Evolutionary conservation across 495 filamentous ascomycete species (phyloP), one percentile per base, ranked within the genome.

Genomic region (Hypoxylon intermedium): DNA sequence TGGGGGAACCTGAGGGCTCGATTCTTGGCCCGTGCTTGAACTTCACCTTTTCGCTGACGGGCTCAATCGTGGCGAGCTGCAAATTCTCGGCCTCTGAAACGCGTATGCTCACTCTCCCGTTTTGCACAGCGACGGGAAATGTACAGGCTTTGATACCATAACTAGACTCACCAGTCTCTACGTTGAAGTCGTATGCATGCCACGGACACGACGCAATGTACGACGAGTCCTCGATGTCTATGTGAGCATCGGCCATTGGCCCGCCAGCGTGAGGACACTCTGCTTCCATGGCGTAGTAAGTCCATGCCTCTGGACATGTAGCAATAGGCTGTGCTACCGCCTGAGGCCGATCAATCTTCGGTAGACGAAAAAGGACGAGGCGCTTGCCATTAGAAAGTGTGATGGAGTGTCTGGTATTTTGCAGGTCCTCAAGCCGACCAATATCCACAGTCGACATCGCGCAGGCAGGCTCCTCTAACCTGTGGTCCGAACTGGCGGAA

Each of bases 181-280:
- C 77, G 55, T 83, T 83, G 62, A 83, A 83, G 57, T 83, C 80
- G 68, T 83, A 83, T 3, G 80, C 80, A 62, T 83, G 80, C 80
- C 80, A 83, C 15, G 80, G 80, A 50, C 80, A 83, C 0, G 79
- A 82, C n/a, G 73, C 79, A 44, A 83, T 68, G 51, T 83, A 83
- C 0, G 77, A 77, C 0, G 79, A 82, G 51, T 83, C 79, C 37
- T 83, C 80, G 58, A 83, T 83, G 49, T 83, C 80, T 28, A 83
- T 71, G 15, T 70, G 68, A 0, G 78, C 78, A 47, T 80, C 80
- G 36, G 74, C 67, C 79, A 83, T 81, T 0, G 79, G 79, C 0
- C 79, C 80, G 11, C 80, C 80, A 0, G 79, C 79, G 54, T 83
- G 80, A 2, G 80, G 80, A 24, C 80, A 83, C 33, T 81, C 78